Base-by-base conservation (phyloP, 2,329 filamentous ascomycete genomes). In the Boeremia exigua region DNA sequence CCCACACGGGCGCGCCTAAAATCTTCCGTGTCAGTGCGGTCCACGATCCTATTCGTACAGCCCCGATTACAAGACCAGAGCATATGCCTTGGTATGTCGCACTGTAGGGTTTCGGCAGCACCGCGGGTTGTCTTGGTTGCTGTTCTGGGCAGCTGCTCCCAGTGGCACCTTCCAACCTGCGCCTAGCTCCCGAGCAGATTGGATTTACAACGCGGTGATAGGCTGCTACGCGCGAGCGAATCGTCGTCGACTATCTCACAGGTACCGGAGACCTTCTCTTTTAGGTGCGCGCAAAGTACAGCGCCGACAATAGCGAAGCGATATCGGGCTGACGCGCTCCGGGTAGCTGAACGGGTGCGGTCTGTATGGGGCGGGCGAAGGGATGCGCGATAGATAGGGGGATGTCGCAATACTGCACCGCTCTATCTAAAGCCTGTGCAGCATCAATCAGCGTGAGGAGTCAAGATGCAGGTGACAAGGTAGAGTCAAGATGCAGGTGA, bases 121-220 rank as follows among this genome's bases (percentile, higher is more conserved):
- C 54, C 28, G 45, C 49, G 40, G 17, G 23, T 15, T 48, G 48
- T 42, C 59, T 60, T 58, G 55, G 46, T 47, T 7, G 42, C 39
- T 45, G 50, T 54, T 58, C 61, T 59, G 56, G 66, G 61, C 59
- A 60, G 56, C 45, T 46, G 50, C 43, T 48, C 32, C 57, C 56
- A 46, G 60, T 70, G 60, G 33, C 69, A 72, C 70, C 70, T 73
- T 71, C 70, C 69, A 27, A 45, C 49, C 67, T 52, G 45, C 50
- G 66, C 54, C 58, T 72, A 72, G 68, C 56, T 40, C 43, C 47
- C 23, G 44, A 19, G 48, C 43, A 42, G 49, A 48, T 55, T 58
- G 59, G 55, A 54, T 50, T 58, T 14, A 33, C 44, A 30, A 45
- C 48, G 47, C 45, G 55, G 57, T 54, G 56, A 65, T 61, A 57